A percentile compares a stretch with the other conserved stretches of the same genome.
Conservation (phyloP, 2,329 filamentous ascomycete species). For the Fusarium nelsonii region DNA sequence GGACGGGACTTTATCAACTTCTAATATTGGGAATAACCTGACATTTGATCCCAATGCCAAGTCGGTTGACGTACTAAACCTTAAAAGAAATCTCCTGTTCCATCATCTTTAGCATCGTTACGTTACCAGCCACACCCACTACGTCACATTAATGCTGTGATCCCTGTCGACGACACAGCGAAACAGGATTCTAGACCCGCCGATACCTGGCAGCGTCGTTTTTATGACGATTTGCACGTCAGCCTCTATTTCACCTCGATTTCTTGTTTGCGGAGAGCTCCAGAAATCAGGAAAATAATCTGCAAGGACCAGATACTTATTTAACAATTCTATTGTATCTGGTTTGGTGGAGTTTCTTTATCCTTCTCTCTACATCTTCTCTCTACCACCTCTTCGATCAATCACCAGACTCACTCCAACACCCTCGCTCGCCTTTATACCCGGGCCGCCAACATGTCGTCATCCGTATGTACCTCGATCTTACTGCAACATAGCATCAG, state of each 20-base stretch:
- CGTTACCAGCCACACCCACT: conserved; percentile 11
- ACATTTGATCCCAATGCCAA: background rate
- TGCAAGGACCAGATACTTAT: background rate
- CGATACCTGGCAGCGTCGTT: conserved; percentile 30
- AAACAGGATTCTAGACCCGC: conserved; percentile 24
- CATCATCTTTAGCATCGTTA: conserved; percentile 3
- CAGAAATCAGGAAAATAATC: conserved; percentile 19
- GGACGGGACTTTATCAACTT: background rate
- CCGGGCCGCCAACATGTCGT: conserved; percentile 28
- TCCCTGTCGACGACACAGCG: conserved; percentile 2
- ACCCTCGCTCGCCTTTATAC: conserved; percentile 6
- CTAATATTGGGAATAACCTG: background rate
- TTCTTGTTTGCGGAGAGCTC: conserved; percentile 19
- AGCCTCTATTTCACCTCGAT: conserved; percentile 30
- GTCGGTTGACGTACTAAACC: background rate
- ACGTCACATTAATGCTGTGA: conserved; percentile 20
- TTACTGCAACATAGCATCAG: background rate
- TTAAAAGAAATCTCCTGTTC: background rate
- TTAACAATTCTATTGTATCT: conserved; percentile 17
- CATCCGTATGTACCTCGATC: conserved; percentile 17
- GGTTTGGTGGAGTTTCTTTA: conserved; percentile 27
- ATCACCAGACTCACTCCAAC: background rate
- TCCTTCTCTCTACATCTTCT: conserved; percentile 31
- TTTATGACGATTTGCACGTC: conserved; percentile 38
- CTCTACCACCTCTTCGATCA: background rate